Percentiles rank a stretch among this genome's conserved stretches.
phyloP scores from a whole-genome alignment of 495 filamentous ascomycete genomes.

The Talaromyces wortmannii region DNA sequence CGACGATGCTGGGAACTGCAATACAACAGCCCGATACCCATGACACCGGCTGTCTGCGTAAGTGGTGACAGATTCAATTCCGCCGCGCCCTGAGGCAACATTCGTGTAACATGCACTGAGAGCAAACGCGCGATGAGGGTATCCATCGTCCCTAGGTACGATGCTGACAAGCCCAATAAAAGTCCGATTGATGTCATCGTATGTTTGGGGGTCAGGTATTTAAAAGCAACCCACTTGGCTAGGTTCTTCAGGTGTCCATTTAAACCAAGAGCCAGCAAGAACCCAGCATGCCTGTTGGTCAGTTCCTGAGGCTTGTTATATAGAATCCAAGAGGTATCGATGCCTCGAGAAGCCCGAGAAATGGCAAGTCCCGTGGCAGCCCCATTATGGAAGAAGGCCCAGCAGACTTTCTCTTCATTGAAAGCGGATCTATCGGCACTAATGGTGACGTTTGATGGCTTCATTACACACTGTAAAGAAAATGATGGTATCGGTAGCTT shows the following conservation, averaged over 20 bases:
- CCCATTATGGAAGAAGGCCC: slow-evolving; percentile 97
- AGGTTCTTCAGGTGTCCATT: slow-evolving; percentile 90
- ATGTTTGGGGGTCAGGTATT: slow-evolving; percentile 96
- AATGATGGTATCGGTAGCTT: slow-evolving; percentile 83
- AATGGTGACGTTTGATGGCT: slow-evolving; percentile 81
- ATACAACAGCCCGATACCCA: slow-evolving; percentile 95
- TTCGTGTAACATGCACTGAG: slow-evolving; percentile 93
- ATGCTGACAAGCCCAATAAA: slow-evolving; percentile 84
- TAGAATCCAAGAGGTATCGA: slow-evolving; percentile 96
- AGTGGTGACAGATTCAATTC: slow-evolving; percentile 89
- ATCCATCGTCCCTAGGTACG: slow-evolving; percentile 95
- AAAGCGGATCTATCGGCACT: slow-evolving; percentile 76
- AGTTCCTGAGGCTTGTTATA: slow-evolving; percentile 95
- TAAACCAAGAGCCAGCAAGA: slow-evolving; percentile 85
- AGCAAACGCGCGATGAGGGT: slow-evolving; percentile 87
- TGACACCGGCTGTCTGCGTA: slow-evolving; percentile 94
- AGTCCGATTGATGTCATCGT: slow-evolving; percentile 98
- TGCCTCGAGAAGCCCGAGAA: slow-evolving; percentile 81
- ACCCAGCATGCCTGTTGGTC: slow-evolving; percentile 88
- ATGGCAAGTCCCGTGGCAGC: slow-evolving; percentile 87
- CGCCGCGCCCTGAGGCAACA: slow-evolving; percentile 85
- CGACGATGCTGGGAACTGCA: slow-evolving; percentile 92
- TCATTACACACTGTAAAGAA: slow-evolving; percentile 80
- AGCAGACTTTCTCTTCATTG: slow-evolving; percentile 91
- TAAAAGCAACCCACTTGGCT: slow-evolving; percentile 98